Percentiles rank a stretch among this genome's conserved stretches.
Conservation (phyloP, 345 rosid genomes). For the Gossypium herbaceum region DNA sequence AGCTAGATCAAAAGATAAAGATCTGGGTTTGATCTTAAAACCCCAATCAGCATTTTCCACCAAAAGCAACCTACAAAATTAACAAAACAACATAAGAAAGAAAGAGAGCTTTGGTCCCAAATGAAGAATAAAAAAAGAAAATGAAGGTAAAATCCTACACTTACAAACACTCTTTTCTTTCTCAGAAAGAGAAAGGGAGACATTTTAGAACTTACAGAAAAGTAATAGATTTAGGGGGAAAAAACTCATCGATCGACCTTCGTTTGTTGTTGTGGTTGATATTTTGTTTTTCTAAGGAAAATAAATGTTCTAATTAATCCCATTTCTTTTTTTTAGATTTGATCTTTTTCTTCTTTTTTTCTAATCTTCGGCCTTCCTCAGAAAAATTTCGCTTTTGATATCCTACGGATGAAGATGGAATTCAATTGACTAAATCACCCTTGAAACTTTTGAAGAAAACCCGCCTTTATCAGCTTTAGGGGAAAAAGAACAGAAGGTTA, state of each 20-base stretch:
- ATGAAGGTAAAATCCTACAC: conserved; percentile 17
- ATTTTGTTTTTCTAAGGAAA: conserved; percentile 16
- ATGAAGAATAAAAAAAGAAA: background rate
- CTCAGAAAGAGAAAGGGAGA: conserved; percentile 2
- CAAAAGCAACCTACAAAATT: conserved; percentile 22
- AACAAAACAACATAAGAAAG: conserved; percentile 13
- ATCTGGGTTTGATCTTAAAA: conserved; percentile 37
- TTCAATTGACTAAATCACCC: conserved; percentile 17
- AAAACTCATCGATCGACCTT: conserved; percentile 15
- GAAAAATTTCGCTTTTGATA: conserved; percentile 8
- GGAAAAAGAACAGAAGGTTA: background rate
- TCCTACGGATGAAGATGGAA: conserved; percentile 19
- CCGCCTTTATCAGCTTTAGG: background rate
- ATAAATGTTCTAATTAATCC: conserved; percentile 6
- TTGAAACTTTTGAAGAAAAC: background rate
- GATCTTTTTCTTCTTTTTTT: conserved; percentile 5
- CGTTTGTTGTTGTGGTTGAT: conserved; percentile 6
- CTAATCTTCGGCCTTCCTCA: conserved; percentile 15
- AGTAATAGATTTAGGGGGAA: conserved; percentile 1
- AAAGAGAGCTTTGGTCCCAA: background rate
- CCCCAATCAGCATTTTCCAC: conserved; percentile 20
- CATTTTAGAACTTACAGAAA: conserved; percentile 5
- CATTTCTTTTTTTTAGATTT: conserved; percentile 9
- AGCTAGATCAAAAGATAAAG: conserved; percentile 32
- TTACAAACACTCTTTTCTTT: conserved; percentile 9